Percentiles rank a stretch among this genome's conserved stretches.
These are phyloP conservation scores for Neonectria magnoliae DNA, from an alignment of 2,329 filamentous ascomycete genomes.

Conservation along the genomic window DNA sequence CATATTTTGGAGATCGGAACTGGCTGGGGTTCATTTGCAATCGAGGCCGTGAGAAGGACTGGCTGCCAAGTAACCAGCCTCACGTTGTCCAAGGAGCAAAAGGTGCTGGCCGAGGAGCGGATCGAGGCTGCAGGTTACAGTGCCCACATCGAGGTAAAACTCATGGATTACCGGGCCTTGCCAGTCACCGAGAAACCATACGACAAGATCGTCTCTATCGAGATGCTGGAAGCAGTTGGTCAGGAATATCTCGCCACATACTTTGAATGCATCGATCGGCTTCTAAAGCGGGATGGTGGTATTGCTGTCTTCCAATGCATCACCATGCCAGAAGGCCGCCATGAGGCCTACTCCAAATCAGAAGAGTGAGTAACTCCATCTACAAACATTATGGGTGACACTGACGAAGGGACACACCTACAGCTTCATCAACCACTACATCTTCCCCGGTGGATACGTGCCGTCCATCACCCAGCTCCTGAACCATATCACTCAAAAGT, in stretches of 20 bases:
- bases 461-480: conserved; percentile 67
- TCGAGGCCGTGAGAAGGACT: conserved; percentile 72
- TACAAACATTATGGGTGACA: background rate
- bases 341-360: conserved; percentile 71
- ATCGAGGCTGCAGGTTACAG: conserved; percentile 69
- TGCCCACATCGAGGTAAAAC: conserved; percentile 69
- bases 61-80: conserved; percentile 75
- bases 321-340: conserved; percentile 76
- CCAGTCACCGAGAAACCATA: conserved; percentile 64
- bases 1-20: conserved; percentile 81
- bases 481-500: conserved; percentile 68
- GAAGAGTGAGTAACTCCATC: conserved; percentile 62
- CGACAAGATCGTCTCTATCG: conserved; percentile 79
- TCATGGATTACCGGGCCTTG: conserved; percentile 75
- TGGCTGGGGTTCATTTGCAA: conserved; percentile 80
- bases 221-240: conserved; percentile 82
- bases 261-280: conserved; percentile 69
- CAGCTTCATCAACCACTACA: conserved; percentile 78
- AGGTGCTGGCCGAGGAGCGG: conserved; percentile 71
- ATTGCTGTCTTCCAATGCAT: conserved; percentile 81
- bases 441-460: conserved; percentile 81
- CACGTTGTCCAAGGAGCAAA: conserved; percentile 76
- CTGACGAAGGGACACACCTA: background rate
- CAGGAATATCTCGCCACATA: conserved; percentile 74
- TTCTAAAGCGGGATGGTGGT: conserved; percentile 73